Conservation (phyloP, 306 rosid species). For the Canavalia ensiformis region DNA sequence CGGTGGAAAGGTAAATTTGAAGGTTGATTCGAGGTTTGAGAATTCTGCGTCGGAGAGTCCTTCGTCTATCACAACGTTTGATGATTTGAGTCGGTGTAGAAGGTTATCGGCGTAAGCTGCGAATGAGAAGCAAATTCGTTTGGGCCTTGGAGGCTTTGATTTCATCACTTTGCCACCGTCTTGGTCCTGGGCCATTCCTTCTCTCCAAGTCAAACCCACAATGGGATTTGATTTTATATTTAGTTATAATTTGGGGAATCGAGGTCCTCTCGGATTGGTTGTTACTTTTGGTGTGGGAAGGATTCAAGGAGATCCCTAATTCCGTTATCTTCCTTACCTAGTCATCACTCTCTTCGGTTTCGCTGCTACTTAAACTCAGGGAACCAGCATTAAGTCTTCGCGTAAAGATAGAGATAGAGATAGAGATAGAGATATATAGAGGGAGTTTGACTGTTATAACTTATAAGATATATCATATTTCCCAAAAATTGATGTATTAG, state of each 20-base stretch:
- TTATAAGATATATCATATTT: too few species aligned
- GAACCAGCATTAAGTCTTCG: not conserved
- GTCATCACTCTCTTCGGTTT: not conserved
- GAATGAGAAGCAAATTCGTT: conserved; percentile 81
- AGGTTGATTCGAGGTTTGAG: conserved; percentile 56
- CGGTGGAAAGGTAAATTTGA: conserved; percentile 76
- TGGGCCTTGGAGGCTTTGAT: conserved; percentile 49
- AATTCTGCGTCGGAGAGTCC: conserved; percentile 80
- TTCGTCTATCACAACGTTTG: conserved; percentile 52
- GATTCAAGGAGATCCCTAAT: not conserved
- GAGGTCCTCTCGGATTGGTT: too few species aligned
- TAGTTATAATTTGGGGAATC: too few species aligned
- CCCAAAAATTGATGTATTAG: too few species aligned
- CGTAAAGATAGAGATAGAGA: not conserved
- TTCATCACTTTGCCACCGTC: not conserved
- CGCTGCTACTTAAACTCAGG: not conserved
- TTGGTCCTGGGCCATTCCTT: not conserved
- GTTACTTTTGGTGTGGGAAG: too few species aligned
- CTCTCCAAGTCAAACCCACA: too few species aligned
- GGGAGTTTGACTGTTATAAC: not conserved
- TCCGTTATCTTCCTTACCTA: not conserved
- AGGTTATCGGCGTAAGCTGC: conserved; percentile 73
- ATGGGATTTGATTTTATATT: too few species aligned
- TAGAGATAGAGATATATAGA: not conserved
- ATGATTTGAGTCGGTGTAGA: conserved; percentile 59